Conservation (phyloP, 2,329 filamentous ascomycete genomes). For the Cordyceps cicadae region DNA sequence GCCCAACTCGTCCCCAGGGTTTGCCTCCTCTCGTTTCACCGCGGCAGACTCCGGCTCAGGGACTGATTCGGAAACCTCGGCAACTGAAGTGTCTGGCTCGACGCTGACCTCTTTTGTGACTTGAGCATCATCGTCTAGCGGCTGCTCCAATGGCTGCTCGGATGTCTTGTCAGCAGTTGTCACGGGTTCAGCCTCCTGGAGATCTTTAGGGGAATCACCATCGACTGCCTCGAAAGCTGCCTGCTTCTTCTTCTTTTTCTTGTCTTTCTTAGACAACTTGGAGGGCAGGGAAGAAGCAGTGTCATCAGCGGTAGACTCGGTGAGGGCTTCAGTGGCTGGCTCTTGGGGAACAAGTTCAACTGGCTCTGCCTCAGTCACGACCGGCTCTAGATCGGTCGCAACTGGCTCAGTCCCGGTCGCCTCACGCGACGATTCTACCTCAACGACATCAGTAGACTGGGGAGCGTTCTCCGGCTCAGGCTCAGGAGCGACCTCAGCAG, state of each 20-base stretch:
- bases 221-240: constrained; percentile 15
- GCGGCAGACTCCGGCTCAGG: neutral
- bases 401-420: neutral
- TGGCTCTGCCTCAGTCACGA: neutral
- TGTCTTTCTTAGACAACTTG: constrained; percentile 28
- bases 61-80: neutral
- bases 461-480: neutral
- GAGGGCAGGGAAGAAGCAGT: constrained; percentile 11
- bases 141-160: neutral
- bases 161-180: neutral
- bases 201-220: neutral
- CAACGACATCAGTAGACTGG: constrained; percentile 15
- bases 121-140: neutral
- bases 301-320: neutral
- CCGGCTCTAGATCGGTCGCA: neutral
- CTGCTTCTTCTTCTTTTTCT: constrained; percentile 27
- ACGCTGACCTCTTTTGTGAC: neutral
- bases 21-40: constrained; percentile 11
- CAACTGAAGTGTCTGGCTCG: neutral
- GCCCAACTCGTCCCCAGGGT: constrained; percentile 23
- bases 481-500: neutral
- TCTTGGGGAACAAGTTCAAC: constrained; percentile 8
- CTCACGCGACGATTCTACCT: neutral
- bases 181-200: constrained; percentile 11
- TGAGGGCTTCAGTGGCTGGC: neutral